These are phyloP conservation scores for Tetragonia tetragonoides DNA, from an alignment of 148 eudicot genomes.

Conservation along the genomic window DNA sequence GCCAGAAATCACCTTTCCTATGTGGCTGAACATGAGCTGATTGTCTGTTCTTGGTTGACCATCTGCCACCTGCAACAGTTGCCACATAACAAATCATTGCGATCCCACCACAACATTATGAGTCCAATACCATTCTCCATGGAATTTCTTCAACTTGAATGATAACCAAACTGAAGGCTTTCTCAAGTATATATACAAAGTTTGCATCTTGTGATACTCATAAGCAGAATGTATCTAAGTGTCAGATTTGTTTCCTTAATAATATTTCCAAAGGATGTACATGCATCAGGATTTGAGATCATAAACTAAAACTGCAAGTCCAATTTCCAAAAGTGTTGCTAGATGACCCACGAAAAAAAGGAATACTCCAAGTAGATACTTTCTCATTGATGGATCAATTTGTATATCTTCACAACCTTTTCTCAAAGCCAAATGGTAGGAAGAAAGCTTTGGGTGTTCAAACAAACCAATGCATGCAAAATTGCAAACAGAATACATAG, in stretches of 20 bases:
- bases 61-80: constrained; percentile 45
- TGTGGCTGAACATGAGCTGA: constrained; percentile 36
- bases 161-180: background rate
- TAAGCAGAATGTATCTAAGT: background rate
- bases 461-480: background rate
- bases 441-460: background rate
- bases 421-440: background rate
- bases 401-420: background rate
- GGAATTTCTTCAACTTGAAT: background rate
- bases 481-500: background rate
- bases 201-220: background rate
- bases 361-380: too few relatives aligned
- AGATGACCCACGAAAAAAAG: background rate
- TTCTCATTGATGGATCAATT: background rate
- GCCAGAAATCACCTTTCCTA: constrained; percentile 25
- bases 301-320: background rate
- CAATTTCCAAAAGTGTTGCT: background rate
- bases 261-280: background rate
- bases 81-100: background rate
- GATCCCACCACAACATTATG: background rate
- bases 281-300: constrained; percentile 3
- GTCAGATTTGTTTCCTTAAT: background rate
- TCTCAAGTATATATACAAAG: background rate
- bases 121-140: background rate
- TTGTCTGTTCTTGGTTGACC: constrained; percentile 31